phyloP scores from a whole-genome alignment of 2,329 filamentous ascomycete species.

The Alternaria novae-zelandiae region DNA sequence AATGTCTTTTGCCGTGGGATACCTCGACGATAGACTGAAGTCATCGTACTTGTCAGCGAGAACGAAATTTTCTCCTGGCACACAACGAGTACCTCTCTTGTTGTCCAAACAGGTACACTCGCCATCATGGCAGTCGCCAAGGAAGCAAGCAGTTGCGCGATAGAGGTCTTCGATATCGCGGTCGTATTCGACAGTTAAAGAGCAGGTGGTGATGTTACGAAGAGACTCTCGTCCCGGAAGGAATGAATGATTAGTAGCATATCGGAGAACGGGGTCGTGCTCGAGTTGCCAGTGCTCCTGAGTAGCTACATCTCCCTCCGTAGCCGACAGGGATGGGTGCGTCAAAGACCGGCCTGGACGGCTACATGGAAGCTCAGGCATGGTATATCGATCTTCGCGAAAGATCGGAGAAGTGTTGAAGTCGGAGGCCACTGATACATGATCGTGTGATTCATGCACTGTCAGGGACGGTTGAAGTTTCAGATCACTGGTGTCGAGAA shows the following conservation, averaged over 20 bases:
- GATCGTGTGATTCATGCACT: neutral
- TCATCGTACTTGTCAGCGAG: neutral
- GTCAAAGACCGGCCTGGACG: neutral
- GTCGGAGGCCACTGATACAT: neutral
- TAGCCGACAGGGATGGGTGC: neutral
- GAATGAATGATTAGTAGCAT: neutral
- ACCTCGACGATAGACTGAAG: neutral
- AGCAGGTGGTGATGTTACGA: neutral
- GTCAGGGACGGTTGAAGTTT: neutral
- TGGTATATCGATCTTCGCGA: neutral
- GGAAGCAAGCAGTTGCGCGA: conserved; percentile 7
- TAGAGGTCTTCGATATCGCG: conserved; percentile 5
- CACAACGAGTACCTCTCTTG: neutral
- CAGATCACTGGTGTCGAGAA: neutral
- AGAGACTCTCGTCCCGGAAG: conserved; percentile 11
- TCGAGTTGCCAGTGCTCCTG: neutral
- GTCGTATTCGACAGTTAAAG: conserved; percentile 5
- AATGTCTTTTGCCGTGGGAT: neutral
- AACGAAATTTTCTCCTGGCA: neutral
- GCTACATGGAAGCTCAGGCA: neutral
- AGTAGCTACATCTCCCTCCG: too few species aligned
- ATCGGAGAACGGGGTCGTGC: neutral
- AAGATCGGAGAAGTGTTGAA: neutral
- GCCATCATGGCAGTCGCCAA: conserved; percentile 2
- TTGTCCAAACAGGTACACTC: conserved; percentile 6